phyloP scores from a whole-genome alignment of 73 alveolate genomes.

The Urostyla sp. region DNA sequence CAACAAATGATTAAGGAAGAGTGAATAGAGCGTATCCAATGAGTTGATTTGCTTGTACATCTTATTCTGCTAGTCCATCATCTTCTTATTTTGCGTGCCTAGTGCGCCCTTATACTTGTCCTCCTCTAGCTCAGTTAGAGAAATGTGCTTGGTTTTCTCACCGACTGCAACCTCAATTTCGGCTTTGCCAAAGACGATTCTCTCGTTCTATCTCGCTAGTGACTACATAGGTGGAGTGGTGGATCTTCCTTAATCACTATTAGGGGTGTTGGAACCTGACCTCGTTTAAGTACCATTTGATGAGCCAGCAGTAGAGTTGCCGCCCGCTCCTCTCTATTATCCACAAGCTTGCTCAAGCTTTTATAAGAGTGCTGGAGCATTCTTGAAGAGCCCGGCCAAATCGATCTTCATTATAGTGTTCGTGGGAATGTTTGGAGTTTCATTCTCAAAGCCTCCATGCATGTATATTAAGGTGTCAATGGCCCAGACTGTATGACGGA shows the following conservation, averaged over 20 bases:
- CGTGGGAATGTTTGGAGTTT: constrained; percentile 90
- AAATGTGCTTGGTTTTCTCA: background rate
- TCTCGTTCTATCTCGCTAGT: constrained; percentile 8
- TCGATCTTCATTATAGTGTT: constrained; percentile 68
- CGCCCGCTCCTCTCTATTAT: too few species aligned
- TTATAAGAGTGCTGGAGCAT: constrained; percentile 32
- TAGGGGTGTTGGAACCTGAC: constrained; percentile 16
- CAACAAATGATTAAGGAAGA: constrained; percentile 81
- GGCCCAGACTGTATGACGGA: constrained; percentile 65
- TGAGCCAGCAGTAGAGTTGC: too few species aligned
- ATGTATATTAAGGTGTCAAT: constrained; percentile 74
- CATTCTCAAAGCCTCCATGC: constrained; percentile 97
- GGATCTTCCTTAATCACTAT: constrained; percentile 54
- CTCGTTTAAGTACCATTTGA: too few species aligned
- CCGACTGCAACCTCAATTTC: background rate
- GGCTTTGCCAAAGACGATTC: background rate
- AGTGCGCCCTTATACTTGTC: background rate
- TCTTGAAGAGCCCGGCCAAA: constrained; percentile 32
- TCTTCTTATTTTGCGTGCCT: background rate
- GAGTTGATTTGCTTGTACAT: constrained; percentile 8
- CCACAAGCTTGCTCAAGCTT: constrained; percentile 53
- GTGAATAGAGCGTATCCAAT: constrained; percentile 63
- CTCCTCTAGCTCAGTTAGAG: background rate
- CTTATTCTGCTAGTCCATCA: too few species aligned
- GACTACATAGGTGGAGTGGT: constrained; percentile 63